A percentile compares a stretch with the other conserved stretches of the same genome.
Conservation (phyloP, 106 monocot species). For the Dendrobium officinale region DNA sequence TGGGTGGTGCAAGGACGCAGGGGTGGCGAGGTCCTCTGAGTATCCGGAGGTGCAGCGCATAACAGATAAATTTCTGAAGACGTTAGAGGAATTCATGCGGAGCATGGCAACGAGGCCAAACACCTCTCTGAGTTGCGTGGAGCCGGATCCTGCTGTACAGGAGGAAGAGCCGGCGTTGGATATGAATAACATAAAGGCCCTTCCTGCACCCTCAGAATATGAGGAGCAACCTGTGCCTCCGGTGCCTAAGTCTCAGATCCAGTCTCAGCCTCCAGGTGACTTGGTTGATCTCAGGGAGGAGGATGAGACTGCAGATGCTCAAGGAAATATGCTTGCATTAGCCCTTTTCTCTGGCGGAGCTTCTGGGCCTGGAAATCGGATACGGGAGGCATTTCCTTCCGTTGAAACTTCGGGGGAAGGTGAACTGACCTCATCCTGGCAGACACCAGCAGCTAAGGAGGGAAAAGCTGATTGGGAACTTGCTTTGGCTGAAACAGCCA, state of each 20-base stretch:
- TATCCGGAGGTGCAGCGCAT: constrained; percentile 83
- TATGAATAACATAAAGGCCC: too few species aligned
- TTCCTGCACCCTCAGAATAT: too few species aligned
- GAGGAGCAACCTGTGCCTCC: constrained; percentile 7
- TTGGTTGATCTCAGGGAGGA: constrained; percentile 72
- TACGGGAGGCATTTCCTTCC: constrained; percentile 56
- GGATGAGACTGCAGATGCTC: constrained; percentile 37
- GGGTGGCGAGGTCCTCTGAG: constrained; percentile 70
- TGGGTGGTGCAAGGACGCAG: constrained; percentile 69
- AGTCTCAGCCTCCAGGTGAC: constrained; percentile 16
- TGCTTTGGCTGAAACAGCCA: constrained; percentile 63
- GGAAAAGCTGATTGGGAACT: constrained; percentile 83
- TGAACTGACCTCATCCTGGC: constrained; percentile 73
- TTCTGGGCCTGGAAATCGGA: constrained; percentile 13
- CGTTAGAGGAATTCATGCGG: constrained; percentile 73
- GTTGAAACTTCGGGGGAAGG: neutral
- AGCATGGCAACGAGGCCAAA: constrained; percentile 39
- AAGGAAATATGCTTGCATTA: constrained; percentile 56
- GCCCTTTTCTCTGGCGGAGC: constrained; percentile 62
- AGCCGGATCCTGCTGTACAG: neutral
- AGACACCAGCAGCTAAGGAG: constrained; percentile 59
- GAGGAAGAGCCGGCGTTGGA: constrained; percentile 14
- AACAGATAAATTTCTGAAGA: constrained; percentile 61
- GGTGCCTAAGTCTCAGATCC: neutral
- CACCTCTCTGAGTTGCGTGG: constrained; percentile 23